Base-by-base conservation (phyloP, 768 basidiomycete species). In the Hericium erinaceus region DNA sequence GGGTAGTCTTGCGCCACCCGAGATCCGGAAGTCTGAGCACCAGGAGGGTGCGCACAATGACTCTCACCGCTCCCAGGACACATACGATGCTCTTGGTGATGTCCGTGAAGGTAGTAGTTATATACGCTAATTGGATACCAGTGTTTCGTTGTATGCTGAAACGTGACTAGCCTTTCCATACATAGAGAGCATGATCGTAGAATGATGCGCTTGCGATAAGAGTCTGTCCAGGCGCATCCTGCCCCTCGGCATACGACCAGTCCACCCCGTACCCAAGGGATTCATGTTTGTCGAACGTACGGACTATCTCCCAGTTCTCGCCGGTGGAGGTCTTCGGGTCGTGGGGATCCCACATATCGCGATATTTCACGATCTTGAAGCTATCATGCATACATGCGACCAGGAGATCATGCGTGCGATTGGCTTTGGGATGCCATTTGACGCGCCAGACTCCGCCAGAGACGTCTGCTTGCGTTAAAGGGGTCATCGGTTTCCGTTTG, bases 351-450 rank as follows among this genome's bases (percentile, higher is more conserved):
- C 56, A 56, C 5, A 63, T 28, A 46, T 58, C 55, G 55, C 57
- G 70, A 58, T 90, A 82, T 2, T 70, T 75, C 49, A 93, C 69
- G 6, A 95, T 76, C 67, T 97, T 97, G 79, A 92, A 95, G 10
- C 95, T 95, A 61, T 93, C 93, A 67, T 95, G 95, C 97, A 98
- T 99, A 66, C 90, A 93, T 0, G 95, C 97, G n/a, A 93, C 83
- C 18, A 98, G 79, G 2, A 98, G 76, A 65, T 95, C 89, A 39
- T 79, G 65, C 60, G 77, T 80, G 48, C 93, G 79, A n/a, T 66
- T 63, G 2, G 76, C 61, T 4, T 79, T 80, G 7, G 95, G 93
- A 70, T 98, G 93, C 92, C 94, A 99, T 69, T 95, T 94, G 58
- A 92, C 84, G 16, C 97, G 81, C 97, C 97, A 99, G 11, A 84